phyloP scores from a whole-genome alignment of 164 flowering plant genomes.

The Stephania cephalantha region DNA sequence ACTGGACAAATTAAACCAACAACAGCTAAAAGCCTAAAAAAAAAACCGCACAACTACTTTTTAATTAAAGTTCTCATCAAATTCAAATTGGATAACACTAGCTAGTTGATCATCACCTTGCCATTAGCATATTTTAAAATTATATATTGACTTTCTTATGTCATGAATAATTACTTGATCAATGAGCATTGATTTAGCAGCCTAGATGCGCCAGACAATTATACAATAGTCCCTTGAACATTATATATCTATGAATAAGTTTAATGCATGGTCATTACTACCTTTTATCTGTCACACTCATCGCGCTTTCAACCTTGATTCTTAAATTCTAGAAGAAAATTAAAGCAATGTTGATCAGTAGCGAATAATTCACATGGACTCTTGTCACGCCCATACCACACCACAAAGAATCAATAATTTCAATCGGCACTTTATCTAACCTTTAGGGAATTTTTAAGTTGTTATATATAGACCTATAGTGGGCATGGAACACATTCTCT shows the following conservation, averaged over 20 bases:
- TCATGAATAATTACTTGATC: no score
- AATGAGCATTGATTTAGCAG: no score
- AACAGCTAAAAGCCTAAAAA: no score
- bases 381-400: background rate
- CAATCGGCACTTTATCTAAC: background rate
- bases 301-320: background rate
- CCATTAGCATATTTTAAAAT: no score
- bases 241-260: background rate
- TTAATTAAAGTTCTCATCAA: no score
- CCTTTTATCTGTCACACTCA: background rate
- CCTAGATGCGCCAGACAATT: background rate
- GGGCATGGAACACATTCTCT: slow-evolving; percentile 1
- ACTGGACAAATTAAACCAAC: no score
- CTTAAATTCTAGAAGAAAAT: no score
- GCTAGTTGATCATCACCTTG: no score
- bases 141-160: no score
- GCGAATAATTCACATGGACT: background rate
- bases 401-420: background rate
- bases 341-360: background rate
- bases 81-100: no score
- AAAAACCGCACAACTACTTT: no score
- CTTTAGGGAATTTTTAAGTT: background rate
- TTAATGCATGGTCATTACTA: background rate
- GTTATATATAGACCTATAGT: background rate
- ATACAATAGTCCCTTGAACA: background rate